These are phyloP conservation scores for Meira miltonrushii DNA, from an alignment of 1,284 basidiomycete genomes.

Conservation along the genomic window DNA sequence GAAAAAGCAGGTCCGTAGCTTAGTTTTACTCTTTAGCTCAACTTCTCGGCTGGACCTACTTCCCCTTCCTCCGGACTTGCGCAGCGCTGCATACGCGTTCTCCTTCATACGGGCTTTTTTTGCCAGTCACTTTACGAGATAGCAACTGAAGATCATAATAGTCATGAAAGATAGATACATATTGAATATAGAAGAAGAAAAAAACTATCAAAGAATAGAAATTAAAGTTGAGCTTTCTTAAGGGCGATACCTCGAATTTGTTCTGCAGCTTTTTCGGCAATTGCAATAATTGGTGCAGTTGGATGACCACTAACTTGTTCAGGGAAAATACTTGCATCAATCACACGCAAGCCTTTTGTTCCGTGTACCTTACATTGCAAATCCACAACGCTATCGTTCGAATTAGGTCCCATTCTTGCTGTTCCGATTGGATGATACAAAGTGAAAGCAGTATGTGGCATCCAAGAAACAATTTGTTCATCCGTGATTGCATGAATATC, in stretches of 20 bases:
- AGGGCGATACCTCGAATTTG: background rate
- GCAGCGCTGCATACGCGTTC: too few relatives aligned
- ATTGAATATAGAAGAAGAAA: too few relatives aligned
- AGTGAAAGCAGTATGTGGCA: slow-evolving; percentile 53
- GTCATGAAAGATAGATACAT: too few relatives aligned
- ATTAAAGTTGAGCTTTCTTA: too few relatives aligned
- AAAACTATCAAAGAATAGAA: too few relatives aligned
- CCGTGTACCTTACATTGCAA: slow-evolving; percentile 57
- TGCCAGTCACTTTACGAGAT: too few relatives aligned
- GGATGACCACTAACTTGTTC: slow-evolving; percentile 33
- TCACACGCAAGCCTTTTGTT: slow-evolving; percentile 55
- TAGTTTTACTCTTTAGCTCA: too few relatives aligned
- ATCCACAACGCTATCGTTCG: slow-evolving; percentile 56
- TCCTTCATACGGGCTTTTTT: too few relatives aligned
- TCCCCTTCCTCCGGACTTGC: too few relatives aligned
- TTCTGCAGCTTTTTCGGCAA: slow-evolving; percentile 10
- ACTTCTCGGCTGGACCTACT: too few relatives aligned
- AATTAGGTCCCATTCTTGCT: slow-evolving; percentile 51
- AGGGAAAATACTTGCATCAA: slow-evolving; percentile 58
- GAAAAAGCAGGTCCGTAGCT: too few relatives aligned
- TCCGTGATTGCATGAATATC: slow-evolving; percentile 47
- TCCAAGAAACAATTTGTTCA: slow-evolving; percentile 53
- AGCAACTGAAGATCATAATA: too few relatives aligned
- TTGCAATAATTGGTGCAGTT: slow-evolving; percentile 20
- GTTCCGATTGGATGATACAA: slow-evolving; percentile 54